phyloP scores from a whole-genome alignment of 2,329 filamentous ascomycete genomes.

The Trichoderma sp. region DNA sequence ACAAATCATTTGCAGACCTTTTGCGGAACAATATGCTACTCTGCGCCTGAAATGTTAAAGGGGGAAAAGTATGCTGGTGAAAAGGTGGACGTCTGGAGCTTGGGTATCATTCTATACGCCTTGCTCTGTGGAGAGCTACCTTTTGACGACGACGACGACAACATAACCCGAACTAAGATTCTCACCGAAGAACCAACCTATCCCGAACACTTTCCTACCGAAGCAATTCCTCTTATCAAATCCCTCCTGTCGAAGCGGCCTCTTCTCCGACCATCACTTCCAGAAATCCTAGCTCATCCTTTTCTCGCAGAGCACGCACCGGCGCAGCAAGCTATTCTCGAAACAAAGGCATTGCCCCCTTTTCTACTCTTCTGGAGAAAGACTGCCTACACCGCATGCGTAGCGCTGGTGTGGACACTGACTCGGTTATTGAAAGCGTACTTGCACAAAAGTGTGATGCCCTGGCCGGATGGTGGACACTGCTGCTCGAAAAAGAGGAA shows the following conservation, averaged over 20 bases:
- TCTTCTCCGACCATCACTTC: slow-evolving; percentile 74
- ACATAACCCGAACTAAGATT: slow-evolving; percentile 80
- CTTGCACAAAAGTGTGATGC: slow-evolving; percentile 85
- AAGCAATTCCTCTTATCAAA: slow-evolving; percentile 76
- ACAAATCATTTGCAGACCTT: slow-evolving; percentile 95
- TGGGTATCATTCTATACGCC: slow-evolving; percentile 83
- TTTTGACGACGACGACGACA: slow-evolving; percentile 95
- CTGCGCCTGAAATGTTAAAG: slow-evolving; percentile 96
- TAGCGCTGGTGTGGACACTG: slow-evolving; percentile 89
- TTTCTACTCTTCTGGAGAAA: slow-evolving; percentile 84
- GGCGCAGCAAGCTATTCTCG: slow-evolving; percentile 85
- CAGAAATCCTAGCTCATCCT: slow-evolving; percentile 83
- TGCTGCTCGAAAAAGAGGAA: slow-evolving; percentile 92
- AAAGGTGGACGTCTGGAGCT: slow-evolving; percentile 95
- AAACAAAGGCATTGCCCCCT: slow-evolving; percentile 76
- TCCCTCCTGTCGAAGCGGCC: slow-evolving; percentile 88
- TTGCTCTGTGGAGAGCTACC: slow-evolving; percentile 83
- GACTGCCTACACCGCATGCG: slow-evolving; percentile 91
- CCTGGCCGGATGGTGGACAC: slow-evolving; percentile 92
- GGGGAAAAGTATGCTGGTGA: slow-evolving; percentile 97
- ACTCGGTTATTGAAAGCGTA: slow-evolving; percentile 92
- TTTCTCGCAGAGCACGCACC: slow-evolving; percentile 87
- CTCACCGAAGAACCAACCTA: slow-evolving; percentile 83
- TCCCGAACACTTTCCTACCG: slow-evolving; percentile 74
- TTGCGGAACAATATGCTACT: slow-evolving; percentile 97